These are phyloP conservation scores for Saccharomycopsis amapae DNA, from an alignment of 805 yeast genomes.

Conservation along the genomic window DNA sequence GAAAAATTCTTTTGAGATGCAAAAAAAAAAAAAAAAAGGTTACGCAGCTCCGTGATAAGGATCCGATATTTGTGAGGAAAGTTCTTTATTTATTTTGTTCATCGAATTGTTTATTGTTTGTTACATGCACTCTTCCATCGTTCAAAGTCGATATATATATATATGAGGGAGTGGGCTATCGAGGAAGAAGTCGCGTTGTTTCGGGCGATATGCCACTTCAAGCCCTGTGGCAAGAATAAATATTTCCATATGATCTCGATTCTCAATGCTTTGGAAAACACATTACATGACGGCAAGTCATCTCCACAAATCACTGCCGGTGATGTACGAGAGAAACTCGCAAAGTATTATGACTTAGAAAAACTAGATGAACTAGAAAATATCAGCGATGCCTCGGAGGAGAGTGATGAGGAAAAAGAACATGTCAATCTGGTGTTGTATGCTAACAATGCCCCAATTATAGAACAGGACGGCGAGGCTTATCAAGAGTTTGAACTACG, in stretches of 20 bases:
- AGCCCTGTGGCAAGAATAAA: constrained; percentile 21
- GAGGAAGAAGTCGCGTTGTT: constrained; percentile 20
- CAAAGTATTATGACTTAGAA: constrained; percentile 45
- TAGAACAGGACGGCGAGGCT: constrained; percentile 15
- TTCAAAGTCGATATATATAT: not conserved
- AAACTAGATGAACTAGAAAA: constrained; percentile 51
- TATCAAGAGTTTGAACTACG: constrained; percentile 16
- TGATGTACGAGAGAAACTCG: constrained; percentile 55
- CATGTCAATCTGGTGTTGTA: constrained; percentile 8
- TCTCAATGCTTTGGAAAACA: constrained; percentile 4
- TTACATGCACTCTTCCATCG: not conserved
- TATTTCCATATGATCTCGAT: constrained; percentile 20
- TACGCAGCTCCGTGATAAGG: too few relatives aligned
- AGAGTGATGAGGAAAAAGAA: constrained; percentile 25
- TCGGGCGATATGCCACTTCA: constrained; percentile 19
- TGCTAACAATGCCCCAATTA: too few relatives aligned
- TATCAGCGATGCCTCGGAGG: constrained; percentile 24
- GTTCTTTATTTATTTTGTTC: not conserved
- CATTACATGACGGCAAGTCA: too few relatives aligned
- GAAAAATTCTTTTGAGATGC: not conserved
- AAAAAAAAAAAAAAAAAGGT: not conserved
- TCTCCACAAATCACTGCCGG: constrained; percentile 30
- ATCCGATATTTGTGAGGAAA: too few relatives aligned
- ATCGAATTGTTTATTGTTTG: not conserved
- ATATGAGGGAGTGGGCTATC: constrained; percentile 18